Conservation (phyloP, 805 yeast genomes). For the Pichia manshurica region DNA sequence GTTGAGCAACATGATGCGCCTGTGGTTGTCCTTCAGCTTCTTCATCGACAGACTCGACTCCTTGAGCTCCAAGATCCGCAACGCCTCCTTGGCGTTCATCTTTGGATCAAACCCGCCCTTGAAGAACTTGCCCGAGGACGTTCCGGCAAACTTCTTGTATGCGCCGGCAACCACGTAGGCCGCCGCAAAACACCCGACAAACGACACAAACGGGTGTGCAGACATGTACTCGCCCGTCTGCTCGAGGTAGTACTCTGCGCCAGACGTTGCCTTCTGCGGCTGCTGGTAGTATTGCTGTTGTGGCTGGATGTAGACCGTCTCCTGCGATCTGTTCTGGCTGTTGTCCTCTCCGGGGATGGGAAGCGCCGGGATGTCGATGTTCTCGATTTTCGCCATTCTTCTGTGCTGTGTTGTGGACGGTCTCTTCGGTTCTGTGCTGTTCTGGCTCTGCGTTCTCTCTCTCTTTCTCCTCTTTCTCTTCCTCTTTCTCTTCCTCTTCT, state of each 20-base stretch:
- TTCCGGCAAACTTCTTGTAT: constrained; percentile 62
- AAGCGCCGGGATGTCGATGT: constrained; percentile 50
- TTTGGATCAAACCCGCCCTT: constrained; percentile 92
- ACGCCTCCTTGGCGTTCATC: constrained; percentile 84
- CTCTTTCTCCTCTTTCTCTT: background rate
- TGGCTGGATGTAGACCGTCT: constrained; percentile 18
- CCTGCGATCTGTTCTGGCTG: constrained; percentile 5
- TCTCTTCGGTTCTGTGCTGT: background rate
- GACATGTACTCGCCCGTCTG: constrained; percentile 53
- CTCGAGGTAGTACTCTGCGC: constrained; percentile 60
- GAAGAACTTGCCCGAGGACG: constrained; percentile 55
- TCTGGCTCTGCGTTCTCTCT: background rate
- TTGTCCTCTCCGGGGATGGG: constrained; percentile 49
- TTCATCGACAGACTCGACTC: constrained; percentile 59
- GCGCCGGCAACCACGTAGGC: constrained; percentile 63
- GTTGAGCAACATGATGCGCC: constrained; percentile 78
- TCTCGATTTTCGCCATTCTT: constrained; percentile 26
- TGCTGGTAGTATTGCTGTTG: constrained; percentile 21
- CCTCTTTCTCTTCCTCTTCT: background rate
- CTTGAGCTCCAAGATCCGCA: constrained; percentile 71
- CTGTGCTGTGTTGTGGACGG: background rate
- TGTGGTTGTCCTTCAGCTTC: constrained; percentile 70
- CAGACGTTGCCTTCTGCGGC: constrained; percentile 28
- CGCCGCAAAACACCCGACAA: constrained; percentile 60
- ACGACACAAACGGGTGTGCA: constrained; percentile 71